These are phyloP conservation scores for Croton setiger DNA, from an alignment of 441 rosid genomes.

Conservation along the genomic window DNA sequence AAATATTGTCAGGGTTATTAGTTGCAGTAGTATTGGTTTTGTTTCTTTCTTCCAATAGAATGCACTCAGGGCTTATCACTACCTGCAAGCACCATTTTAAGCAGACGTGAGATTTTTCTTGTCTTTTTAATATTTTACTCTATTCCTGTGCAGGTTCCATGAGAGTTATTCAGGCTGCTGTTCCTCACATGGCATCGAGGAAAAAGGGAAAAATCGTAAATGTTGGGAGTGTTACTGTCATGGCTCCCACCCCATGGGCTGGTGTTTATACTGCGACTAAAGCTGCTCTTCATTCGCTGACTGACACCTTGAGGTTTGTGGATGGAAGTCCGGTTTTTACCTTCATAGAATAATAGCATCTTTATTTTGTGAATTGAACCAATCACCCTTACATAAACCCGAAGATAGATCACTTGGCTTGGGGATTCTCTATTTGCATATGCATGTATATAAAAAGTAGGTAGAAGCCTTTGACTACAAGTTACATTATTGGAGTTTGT, in stretches of 20 bases:
- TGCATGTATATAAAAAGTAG: neutral
- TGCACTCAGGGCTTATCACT: neutral
- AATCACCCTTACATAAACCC: neutral
- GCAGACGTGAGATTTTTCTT: neutral
- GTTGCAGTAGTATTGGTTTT: neutral
- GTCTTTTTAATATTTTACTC: neutral
- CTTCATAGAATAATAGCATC: neutral
- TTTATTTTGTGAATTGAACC: neutral
- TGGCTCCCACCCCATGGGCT: conserved; percentile 71
- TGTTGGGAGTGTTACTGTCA: conserved; percentile 61
- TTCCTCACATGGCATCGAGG: conserved; percentile 78
- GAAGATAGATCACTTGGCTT: neutral
- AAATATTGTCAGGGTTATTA: neutral
- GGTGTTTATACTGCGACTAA: conserved; percentile 77
- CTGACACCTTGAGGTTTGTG: conserved; percentile 71
- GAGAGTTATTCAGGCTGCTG: conserved; percentile 80
- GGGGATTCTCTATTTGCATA: neutral
- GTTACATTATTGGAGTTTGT: neutral
- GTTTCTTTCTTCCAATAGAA: neutral
- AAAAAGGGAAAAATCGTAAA: conserved; percentile 70
- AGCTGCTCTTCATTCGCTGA: conserved; percentile 77
- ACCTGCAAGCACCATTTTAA: neutral
- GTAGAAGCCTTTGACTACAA: neutral
- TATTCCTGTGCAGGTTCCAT: conserved; percentile 34
- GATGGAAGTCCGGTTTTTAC: neutral